Conservation (phyloP, 768 basidiomycete genomes). For the Lepiota subincarnata region DNA sequence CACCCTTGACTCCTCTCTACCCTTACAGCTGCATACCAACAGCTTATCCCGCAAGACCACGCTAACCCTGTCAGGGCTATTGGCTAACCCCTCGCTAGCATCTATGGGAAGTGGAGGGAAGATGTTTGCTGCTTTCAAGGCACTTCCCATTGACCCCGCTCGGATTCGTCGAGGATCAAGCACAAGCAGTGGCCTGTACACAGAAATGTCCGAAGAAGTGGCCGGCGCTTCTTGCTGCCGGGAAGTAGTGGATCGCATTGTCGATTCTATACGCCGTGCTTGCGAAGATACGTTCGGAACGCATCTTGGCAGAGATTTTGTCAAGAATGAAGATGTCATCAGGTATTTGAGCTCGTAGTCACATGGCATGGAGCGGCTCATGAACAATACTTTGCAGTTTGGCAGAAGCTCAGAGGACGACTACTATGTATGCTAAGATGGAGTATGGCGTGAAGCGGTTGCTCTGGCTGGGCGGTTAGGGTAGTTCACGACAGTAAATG, state of each 20-base stretch:
- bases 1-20: conserved; percentile 14
- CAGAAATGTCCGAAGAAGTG: conserved; percentile 59
- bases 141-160: conserved; percentile 67
- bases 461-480: conserved; percentile 80
- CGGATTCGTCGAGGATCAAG: conserved; percentile 45
- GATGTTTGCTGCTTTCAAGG: conserved; percentile 75
- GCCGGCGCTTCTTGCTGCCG: conserved; percentile 62
- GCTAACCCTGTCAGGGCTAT: conserved; percentile 29
- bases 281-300: conserved; percentile 58
- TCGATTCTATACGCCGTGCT: conserved; percentile 62
- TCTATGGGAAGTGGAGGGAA: conserved; percentile 26
- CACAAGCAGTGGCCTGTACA: conserved; percentile 37
- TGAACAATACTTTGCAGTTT: conserved; percentile 42
- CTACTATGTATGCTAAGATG: conserved; percentile 86
- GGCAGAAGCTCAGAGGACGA: conserved; percentile 79
- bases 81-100: conserved; percentile 24
- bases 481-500: background rate
- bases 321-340: conserved; percentile 71
- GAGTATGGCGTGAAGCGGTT: conserved; percentile 91
- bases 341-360: conserved; percentile 45
- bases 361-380: background rate
- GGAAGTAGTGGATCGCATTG: conserved; percentile 74
- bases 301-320: conserved; percentile 34
- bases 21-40: conserved; percentile 11
- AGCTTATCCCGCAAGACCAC: background rate